Percentiles rank a stretch among this genome's conserved stretches.
These are phyloP conservation scores for Botrytis porri DNA, from an alignment of 2,329 filamentous ascomycete genomes.

Conservation along the genomic window DNA sequence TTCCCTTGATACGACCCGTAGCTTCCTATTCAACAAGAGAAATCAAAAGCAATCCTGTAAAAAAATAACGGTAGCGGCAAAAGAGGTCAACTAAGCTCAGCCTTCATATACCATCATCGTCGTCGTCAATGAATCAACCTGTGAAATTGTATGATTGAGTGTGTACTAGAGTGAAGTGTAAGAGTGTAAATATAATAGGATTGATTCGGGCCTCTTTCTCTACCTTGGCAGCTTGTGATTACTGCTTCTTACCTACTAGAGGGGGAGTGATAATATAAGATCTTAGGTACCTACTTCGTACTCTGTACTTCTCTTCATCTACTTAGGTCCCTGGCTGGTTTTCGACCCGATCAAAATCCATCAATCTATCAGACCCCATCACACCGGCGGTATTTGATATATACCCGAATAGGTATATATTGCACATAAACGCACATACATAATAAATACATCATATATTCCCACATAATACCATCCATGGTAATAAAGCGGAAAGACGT, in stretches of 20 bases:
- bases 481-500: slow-evolving; percentile 19
- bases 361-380: neutral
- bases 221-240: neutral
- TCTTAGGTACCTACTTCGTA: neutral
- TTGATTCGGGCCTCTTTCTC: neutral
- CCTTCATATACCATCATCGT: neutral
- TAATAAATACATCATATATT: neutral
- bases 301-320: too few species aligned
- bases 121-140: neutral
- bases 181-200: neutral
- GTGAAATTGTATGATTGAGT: too few species aligned
- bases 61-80: neutral
- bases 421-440: too few species aligned
- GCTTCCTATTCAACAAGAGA: neutral
- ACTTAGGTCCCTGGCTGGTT: neutral
- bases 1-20: neutral
- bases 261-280: neutral
- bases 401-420: too few species aligned
- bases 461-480: neutral
- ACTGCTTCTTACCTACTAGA: neutral
- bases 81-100: too few species aligned
- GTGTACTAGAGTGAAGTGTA: neutral
- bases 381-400: too few species aligned
- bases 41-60: neutral
- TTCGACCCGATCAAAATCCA: neutral